Percentiles rank a stretch among this genome's conserved stretches.
phyloP scores from a whole-genome alignment of 768 basidiomycete genomes.

The Collybia sp. region DNA sequence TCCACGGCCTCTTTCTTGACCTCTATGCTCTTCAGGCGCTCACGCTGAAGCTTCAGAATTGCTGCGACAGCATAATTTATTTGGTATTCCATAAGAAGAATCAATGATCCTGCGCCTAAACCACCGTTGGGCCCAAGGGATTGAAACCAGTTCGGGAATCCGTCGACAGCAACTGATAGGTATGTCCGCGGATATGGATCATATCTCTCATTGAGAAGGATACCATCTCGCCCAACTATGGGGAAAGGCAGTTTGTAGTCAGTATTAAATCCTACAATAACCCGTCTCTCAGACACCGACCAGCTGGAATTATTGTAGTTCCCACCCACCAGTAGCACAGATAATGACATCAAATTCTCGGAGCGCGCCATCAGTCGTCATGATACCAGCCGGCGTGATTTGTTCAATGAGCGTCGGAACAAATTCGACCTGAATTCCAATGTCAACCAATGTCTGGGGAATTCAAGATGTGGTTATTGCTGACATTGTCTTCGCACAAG shows the following conservation, averaged over 20 bases:
- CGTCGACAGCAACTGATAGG: conserved; percentile 52
- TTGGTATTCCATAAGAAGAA: conserved; percentile 50
- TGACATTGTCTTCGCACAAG: conserved; percentile 55
- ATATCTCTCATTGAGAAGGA: conserved; percentile 49
- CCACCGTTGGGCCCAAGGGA: conserved; percentile 51
- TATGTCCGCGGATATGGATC: conserved; percentile 54
- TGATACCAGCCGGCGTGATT: conserved; percentile 50
- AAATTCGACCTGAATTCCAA: conserved; percentile 41
- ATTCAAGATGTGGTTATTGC: conserved; percentile 2
- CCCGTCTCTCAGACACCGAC: no score
- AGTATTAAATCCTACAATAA: conserved; percentile 44
- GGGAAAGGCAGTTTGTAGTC: conserved; percentile 42
- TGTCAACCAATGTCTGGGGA: not conserved
- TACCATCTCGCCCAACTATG: conserved; percentile 49
- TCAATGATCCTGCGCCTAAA: conserved; percentile 49
- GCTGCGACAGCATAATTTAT: conserved; percentile 53
- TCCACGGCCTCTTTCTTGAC: conserved; percentile 53
- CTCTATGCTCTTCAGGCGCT: conserved; percentile 58
- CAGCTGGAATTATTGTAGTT: no score
- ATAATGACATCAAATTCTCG: conserved; percentile 56
- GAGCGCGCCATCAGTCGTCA: conserved; percentile 47
- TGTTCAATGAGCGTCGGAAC: conserved; percentile 43
- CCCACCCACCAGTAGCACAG: conserved; percentile 52
- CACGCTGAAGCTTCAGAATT: conserved; percentile 56
- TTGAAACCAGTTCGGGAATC: conserved; percentile 67